A percentile compares a stretch with the other conserved stretches of the same genome.
Conservation (phyloP, 2,329 filamentous ascomycete species). For the Xylaria sp. region DNA sequence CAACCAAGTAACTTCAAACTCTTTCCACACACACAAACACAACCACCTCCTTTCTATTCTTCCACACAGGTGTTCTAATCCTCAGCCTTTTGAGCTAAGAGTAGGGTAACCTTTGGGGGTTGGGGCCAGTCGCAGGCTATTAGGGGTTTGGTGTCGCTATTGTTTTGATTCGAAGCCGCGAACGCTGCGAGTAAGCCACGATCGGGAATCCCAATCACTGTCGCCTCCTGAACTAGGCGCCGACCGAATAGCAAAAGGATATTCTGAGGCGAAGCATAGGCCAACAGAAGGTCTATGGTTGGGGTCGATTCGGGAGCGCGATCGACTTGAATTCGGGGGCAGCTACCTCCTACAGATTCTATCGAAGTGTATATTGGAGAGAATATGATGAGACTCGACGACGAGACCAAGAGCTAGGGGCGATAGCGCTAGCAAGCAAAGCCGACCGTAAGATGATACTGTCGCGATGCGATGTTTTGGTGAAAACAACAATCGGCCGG, state of each 20-base stretch:
- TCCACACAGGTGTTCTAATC: neutral
- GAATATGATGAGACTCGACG: conserved; percentile 7
- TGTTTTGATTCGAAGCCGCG: conserved; percentile 8
- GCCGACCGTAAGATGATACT: neutral
- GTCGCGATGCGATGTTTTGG: conserved; percentile 15
- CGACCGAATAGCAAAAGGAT: neutral
- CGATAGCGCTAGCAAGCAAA: conserved; percentile 1
- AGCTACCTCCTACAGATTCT: conserved; percentile 16
- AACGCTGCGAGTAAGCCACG: neutral
- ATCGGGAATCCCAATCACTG: neutral
- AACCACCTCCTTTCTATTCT: neutral
- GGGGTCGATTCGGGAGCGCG: neutral
- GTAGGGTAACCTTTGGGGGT: neutral
- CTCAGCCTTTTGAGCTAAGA: neutral
- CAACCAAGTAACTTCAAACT: neutral
- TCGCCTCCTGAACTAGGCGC: neutral
- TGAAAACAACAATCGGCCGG: conserved; percentile 23
- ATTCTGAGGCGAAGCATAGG: neutral
- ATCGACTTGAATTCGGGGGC: conserved; percentile 10
- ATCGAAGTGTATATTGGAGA: conserved; percentile 17
- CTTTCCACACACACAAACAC: neutral
- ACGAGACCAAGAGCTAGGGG: conserved; percentile 3
- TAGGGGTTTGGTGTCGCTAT: neutral
- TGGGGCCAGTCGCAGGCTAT: neutral
- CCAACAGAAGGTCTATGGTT: conserved; percentile 10